Percentiles rank a stretch among this genome's conserved stretches.
phyloP scores from a whole-genome alignment of 2,329 filamentous ascomycete species.

The Microdochium trichocladiopsis region DNA sequence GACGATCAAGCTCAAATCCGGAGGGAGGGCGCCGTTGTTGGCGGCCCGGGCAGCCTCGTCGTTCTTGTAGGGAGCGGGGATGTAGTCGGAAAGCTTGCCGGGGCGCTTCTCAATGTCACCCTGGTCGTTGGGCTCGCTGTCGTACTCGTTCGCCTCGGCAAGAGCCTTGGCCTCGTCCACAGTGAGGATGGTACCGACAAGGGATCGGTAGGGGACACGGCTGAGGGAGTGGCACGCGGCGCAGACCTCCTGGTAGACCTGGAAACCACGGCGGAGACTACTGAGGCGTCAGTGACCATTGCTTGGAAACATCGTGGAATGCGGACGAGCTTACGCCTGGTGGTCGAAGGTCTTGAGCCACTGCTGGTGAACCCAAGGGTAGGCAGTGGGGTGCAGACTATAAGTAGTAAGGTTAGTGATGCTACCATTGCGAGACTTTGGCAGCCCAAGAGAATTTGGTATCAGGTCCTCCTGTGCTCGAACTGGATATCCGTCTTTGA shows the following conservation, averaged over 20 bases:
- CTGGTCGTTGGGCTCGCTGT: constrained; percentile 94
- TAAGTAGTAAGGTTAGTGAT: neutral
- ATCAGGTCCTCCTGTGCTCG: neutral
- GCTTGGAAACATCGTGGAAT: constrained; percentile 31
- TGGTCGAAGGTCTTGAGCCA: constrained; percentile 96
- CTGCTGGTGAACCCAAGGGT: constrained; percentile 93
- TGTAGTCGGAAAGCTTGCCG: constrained; percentile 97
- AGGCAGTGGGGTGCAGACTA: constrained; percentile 85
- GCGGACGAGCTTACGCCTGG: constrained; percentile 69
- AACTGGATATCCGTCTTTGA: neutral
- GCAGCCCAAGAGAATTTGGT: neutral
- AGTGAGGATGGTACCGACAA: constrained; percentile 88
- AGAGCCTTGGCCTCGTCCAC: constrained; percentile 96
- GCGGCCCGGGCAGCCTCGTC: constrained; percentile 96
- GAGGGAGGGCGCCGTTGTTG: constrained; percentile 96
- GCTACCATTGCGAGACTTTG: neutral
- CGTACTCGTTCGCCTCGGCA: constrained; percentile 98
- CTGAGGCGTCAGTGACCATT: constrained; percentile 3
- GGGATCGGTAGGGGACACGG: constrained; percentile 85
- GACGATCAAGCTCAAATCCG: constrained; percentile 94
- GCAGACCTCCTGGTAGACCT: constrained; percentile 98
- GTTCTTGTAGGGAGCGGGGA: constrained; percentile 94
- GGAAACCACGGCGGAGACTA: constrained; percentile 96
- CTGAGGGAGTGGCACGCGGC: constrained; percentile 93
- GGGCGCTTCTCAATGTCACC: constrained; percentile 97